These are phyloP conservation scores for Tillandsia leiboldiana DNA, from an alignment of 176 grass and related monocot species.

Conservation along the genomic window DNA sequence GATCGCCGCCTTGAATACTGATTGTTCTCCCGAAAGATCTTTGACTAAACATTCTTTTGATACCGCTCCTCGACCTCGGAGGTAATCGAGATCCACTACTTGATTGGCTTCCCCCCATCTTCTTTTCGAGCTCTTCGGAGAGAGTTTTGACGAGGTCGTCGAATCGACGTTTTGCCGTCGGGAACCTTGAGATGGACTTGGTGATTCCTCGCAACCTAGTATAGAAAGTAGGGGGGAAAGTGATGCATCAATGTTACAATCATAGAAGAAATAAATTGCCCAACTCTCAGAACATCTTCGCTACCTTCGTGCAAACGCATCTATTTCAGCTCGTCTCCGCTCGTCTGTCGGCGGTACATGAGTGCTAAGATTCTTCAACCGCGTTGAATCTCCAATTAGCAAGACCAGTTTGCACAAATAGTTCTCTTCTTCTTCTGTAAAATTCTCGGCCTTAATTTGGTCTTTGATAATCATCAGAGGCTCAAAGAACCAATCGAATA, in stretches of 20 bases:
- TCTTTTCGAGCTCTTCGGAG: slow-evolving; percentile 73
- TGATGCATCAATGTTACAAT: not conserved
- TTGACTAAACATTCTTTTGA: slow-evolving; percentile 53
- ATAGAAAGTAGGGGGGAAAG: slow-evolving; percentile 9
- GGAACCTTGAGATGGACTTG: slow-evolving; percentile 85
- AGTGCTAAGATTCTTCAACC: slow-evolving; percentile 38
- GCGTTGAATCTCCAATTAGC: slow-evolving; percentile 46
- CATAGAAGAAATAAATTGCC: not conserved
- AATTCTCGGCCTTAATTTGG: slow-evolving; percentile 80
- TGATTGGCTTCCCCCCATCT: slow-evolving; percentile 35
- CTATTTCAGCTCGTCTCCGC: slow-evolving; percentile 69
- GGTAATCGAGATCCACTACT: slow-evolving; percentile 33
- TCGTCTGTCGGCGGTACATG: slow-evolving; percentile 46
- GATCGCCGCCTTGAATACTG: slow-evolving; percentile 35
- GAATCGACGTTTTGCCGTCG: slow-evolving; percentile 75
- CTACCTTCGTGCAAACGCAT: slow-evolving; percentile 87
- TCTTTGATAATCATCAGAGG: slow-evolving; percentile 90
- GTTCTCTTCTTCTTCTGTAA: slow-evolving; percentile 68
- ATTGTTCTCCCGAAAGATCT: slow-evolving; percentile 45
- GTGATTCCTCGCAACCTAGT: slow-evolving; percentile 89
- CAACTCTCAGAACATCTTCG: not conserved
- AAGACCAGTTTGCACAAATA: slow-evolving; percentile 71
- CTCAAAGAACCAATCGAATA: slow-evolving; percentile 95
- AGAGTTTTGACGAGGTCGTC: slow-evolving; percentile 60
- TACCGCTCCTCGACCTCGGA: slow-evolving; percentile 29